Conservation (phyloP, 2,329 filamentous ascomycete genomes). For the Fusarium mexicanum region DNA sequence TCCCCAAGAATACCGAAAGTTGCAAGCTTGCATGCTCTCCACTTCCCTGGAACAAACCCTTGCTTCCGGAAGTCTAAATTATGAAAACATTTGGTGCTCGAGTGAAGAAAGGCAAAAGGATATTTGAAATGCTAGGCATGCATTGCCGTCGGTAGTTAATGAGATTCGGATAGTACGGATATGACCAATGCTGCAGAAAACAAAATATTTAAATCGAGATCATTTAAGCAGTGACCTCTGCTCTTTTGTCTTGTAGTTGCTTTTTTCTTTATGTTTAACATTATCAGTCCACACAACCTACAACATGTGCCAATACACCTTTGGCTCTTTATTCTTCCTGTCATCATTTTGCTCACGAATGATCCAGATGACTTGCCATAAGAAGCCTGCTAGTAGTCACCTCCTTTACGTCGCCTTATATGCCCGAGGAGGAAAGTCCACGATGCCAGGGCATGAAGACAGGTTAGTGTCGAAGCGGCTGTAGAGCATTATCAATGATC, state of each 20-base stretch:
- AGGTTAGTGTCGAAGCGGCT: neutral
- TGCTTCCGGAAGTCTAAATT: too few species aligned
- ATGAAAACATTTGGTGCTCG: too few species aligned
- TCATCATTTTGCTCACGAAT: neutral
- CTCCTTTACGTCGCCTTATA: neutral
- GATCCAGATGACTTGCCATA: neutral
- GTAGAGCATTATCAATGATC: neutral
- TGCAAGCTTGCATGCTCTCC: too few species aligned
- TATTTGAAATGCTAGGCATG: neutral
- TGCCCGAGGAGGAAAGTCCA: neutral
- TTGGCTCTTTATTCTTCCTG: accelerated
- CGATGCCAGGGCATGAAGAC: neutral
- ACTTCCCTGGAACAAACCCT: too few species aligned
- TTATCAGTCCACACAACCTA: neutral
- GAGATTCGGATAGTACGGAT: neutral
- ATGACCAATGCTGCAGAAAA: too few species aligned
- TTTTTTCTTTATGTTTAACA: neutral
- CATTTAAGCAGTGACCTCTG: neutral
- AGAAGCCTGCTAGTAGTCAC: neutral
- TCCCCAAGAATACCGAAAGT: too few species aligned
- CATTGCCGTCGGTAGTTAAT: neutral
- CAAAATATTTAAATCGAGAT: neutral
- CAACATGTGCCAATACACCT: neutral
- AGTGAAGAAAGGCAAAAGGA: neutral
- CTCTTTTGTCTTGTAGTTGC: neutral